A percentile compares a stretch with the other conserved stretches of the same genome.
These are phyloP conservation scores for Hypoxylon sp. DNA, from an alignment of 2,329 filamentous ascomycete species.

Conservation along the genomic window DNA sequence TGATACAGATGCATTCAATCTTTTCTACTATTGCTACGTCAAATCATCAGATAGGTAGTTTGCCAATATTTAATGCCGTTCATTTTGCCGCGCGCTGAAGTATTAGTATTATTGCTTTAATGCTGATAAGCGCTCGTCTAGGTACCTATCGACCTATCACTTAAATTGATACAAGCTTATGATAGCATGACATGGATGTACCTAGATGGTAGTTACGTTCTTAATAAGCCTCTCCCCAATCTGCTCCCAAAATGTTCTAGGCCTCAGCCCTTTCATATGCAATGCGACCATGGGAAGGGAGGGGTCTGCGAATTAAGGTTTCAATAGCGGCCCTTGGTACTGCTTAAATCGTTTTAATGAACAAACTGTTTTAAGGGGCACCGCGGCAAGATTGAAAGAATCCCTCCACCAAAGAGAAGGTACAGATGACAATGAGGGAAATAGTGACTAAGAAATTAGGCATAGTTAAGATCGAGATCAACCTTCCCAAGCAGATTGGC, in stretches of 20 bases:
- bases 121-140: neutral
- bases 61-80: constrained; percentile 22
- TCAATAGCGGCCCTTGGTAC: constrained; percentile 26
- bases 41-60: constrained; percentile 29
- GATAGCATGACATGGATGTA: constrained; percentile 28
- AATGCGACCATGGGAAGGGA: constrained; percentile 41
- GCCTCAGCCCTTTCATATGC: constrained; percentile 42
- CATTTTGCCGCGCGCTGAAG: constrained; percentile 22
- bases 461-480: constrained; percentile 41
- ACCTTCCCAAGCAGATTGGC: constrained; percentile 38
- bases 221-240: constrained; percentile 37
- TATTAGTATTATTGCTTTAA: neutral
- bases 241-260: constrained; percentile 28
- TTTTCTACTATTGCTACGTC: neutral
- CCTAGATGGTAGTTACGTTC: constrained; percentile 32
- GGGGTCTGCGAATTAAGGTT: constrained; percentile 42
- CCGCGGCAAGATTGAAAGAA: constrained; percentile 30
- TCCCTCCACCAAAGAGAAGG: constrained; percentile 6
- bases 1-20: constrained; percentile 8
- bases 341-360: constrained; percentile 38
- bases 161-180: constrained; percentile 15
- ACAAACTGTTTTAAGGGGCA: constrained; percentile 19
- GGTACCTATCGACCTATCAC: constrained; percentile 1
- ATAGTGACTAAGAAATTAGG: constrained; percentile 27
- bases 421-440: constrained; percentile 12